Evolutionary conservation across 2,329 filamentous ascomycete genomes (phyloP).

Genomic region (Nemania bipapillata): DNA sequence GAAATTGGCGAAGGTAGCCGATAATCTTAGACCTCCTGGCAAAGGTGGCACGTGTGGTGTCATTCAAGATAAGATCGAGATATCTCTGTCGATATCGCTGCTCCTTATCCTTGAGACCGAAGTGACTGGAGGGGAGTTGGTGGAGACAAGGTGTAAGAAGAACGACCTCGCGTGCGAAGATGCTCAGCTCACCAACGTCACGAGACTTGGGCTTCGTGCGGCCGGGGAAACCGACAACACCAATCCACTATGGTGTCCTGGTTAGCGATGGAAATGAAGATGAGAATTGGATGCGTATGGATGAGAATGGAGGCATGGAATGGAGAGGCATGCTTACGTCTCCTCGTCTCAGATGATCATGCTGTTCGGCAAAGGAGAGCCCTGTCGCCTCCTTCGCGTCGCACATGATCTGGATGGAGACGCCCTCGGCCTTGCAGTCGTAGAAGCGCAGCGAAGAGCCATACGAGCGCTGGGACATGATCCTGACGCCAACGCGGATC

Average conservation of each 20-base stretch:
- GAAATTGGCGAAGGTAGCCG: constrained; percentile 86
- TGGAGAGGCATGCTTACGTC: constrained; percentile 60
- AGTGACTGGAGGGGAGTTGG: constrained; percentile 88
- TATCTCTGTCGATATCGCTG: constrained; percentile 92
- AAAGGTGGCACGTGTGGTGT: constrained; percentile 83
- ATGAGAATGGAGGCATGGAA: no score
- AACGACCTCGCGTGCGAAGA: constrained; percentile 87
- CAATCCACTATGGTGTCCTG: constrained; percentile 69
- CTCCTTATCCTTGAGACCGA: constrained; percentile 95
- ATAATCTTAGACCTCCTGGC: constrained; percentile 88
- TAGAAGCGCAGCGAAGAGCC: constrained; percentile 92
- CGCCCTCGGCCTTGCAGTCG: constrained; percentile 70
- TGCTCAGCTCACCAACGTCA: constrained; percentile 88
- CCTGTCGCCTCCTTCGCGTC: constrained; percentile 81
- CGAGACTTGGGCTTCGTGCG: constrained; percentile 91
- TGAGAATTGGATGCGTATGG: no score
- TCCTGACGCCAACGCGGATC: constrained; percentile 82
- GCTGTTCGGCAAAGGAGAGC: constrained; percentile 84
- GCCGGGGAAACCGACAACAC: constrained; percentile 84
- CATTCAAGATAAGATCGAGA: constrained; percentile 97
- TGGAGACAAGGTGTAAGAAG: constrained; percentile 92
- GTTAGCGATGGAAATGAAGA: constrained; percentile 5
- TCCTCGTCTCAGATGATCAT: constrained; percentile 87
- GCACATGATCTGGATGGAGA: constrained; percentile 89
- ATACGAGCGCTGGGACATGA: constrained; percentile 86